These are phyloP conservation scores for Trichomonas tenax DNA, from an alignment of 208 protist species.

Conservation along the genomic window DNA sequence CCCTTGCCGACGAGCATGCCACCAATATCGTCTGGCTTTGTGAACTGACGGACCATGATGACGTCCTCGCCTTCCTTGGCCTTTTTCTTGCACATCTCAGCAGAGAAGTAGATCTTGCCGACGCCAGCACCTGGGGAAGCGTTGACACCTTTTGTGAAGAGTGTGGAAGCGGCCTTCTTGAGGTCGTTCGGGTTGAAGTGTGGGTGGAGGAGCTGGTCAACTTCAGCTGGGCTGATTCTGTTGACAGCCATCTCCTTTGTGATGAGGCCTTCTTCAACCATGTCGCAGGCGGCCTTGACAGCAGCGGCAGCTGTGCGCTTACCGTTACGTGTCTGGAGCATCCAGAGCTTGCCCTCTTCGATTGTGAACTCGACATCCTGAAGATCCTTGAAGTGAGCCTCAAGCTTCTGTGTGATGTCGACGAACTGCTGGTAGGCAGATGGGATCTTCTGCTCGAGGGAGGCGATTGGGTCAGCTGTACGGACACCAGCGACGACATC, in stretches of 20 bases:
- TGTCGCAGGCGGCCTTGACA: not conserved
- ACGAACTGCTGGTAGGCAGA: not conserved
- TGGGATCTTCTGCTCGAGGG: not conserved
- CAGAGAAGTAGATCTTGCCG: not conserved
- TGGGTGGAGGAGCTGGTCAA: not conserved
- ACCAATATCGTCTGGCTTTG: not conserved
- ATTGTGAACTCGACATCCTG: not conserved
- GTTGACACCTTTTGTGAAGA: not conserved
- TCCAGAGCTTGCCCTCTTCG: not conserved
- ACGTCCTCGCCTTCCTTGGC: not conserved
- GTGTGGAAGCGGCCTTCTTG: not conserved
- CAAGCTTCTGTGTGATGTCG: not conserved
- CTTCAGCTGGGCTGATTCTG: not conserved
- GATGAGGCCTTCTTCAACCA: not conserved
- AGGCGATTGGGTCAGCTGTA: not conserved
- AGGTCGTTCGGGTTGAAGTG: not conserved
- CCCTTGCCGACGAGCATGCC: not conserved
- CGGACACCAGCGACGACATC: not conserved
- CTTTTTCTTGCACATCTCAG: not conserved
- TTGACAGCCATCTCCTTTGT: not conserved
- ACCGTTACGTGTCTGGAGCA: not conserved
- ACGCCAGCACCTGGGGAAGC: not conserved
- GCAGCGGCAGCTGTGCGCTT: not conserved
- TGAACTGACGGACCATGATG: not conserved
- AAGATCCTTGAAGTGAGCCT: not conserved